Evolutionary conservation across 192 early-diverging fungal species (phyloP).

Genomic region (Coemansia sp.): DNA sequence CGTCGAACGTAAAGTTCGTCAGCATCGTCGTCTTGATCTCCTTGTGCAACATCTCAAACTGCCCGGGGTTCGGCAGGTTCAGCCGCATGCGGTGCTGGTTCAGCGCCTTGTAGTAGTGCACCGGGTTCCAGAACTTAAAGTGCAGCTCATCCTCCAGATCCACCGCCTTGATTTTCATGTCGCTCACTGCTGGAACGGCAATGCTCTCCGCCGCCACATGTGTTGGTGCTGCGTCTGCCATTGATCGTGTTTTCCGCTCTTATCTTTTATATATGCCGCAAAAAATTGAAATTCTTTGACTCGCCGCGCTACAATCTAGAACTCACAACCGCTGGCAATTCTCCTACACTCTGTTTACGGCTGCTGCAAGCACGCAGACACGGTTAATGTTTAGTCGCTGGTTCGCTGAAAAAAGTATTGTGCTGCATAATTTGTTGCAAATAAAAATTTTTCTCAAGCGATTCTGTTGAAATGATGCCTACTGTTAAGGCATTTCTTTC

Average conservation of each 20-base stretch:
- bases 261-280: conserved; percentile 3
- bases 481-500: neutral
- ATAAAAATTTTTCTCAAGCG: neutral
- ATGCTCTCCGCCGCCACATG: conserved; percentile 9
- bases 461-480: neutral
- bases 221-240: conserved; percentile 31
- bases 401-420: neutral
- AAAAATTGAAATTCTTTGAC: neutral
- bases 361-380: neutral
- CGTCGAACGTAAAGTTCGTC: conserved; percentile 89
- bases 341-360: neutral
- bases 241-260: neutral
- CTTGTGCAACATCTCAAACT: conserved; percentile 47
- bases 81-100: conserved; percentile 51
- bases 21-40: conserved; percentile 66
- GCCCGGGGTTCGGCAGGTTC: conserved; percentile 48
- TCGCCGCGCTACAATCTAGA: neutral
- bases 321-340: neutral
- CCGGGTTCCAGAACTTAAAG: conserved; percentile 55
- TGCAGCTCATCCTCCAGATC: conserved; percentile 50
- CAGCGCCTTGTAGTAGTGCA: conserved; percentile 48
- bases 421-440: neutral
- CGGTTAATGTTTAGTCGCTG: neutral
- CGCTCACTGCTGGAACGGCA: conserved; percentile 18
- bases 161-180: conserved; percentile 27